phyloP scores from a whole-genome alignment of 2,329 filamentous ascomycete species.

The Clathrospora elynae region DNA sequence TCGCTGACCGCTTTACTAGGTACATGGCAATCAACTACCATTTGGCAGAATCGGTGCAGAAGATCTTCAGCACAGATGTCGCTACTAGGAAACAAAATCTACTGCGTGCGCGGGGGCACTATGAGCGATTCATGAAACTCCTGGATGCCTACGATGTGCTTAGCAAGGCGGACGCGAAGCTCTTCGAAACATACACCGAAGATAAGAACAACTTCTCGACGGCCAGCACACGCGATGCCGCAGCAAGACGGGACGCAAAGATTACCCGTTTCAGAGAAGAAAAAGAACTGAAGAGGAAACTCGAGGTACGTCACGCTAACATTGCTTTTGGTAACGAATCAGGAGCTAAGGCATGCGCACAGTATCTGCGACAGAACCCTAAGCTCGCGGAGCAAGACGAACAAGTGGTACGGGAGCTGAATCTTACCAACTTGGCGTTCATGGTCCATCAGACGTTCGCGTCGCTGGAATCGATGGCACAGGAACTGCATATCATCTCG shows the following conservation, averaged over 20 bases:
- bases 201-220: conserved; percentile 74
- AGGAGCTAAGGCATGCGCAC: conserved; percentile 30
- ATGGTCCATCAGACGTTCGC: conserved; percentile 82
- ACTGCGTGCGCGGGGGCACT: conserved; percentile 67
- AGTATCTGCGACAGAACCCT: conserved; percentile 66
- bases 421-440: conserved; percentile 75
- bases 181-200: conserved; percentile 75
- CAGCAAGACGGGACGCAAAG: conserved; percentile 77
- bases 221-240: conserved; percentile 68
- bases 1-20: conserved; percentile 46
- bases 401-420: conserved; percentile 76
- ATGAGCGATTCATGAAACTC: conserved; percentile 77
- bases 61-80: conserved; percentile 62
- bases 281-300: conserved; percentile 79
- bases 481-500: conserved; percentile 81
- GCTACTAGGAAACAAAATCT: conserved; percentile 64
- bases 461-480: conserved; percentile 81
- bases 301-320: conserved; percentile 62
- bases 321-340: conserved; percentile 16
- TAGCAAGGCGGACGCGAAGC: conserved; percentile 64
- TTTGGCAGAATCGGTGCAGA: conserved; percentile 78
- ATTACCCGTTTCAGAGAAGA: conserved; percentile 84
- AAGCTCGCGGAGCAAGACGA: conserved; percentile 75
- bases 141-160: conserved; percentile 81
- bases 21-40: conserved; percentile 79